Conservation (phyloP, 495 filamentous ascomycete species). For the Podospora bellae-mahoneyi region DNA sequence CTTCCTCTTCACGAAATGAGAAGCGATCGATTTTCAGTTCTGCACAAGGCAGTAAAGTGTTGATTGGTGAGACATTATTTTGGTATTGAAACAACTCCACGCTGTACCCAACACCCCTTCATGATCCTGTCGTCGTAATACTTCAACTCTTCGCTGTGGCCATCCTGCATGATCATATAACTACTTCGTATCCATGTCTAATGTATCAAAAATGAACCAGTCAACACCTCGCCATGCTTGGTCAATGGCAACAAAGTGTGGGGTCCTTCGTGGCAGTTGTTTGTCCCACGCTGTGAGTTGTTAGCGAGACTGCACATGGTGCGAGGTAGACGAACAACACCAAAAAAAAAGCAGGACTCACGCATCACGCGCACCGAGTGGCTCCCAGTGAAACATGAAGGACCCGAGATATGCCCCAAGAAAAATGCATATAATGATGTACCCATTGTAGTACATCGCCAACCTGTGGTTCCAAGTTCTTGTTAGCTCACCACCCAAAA, state of each 20-base stretch:
- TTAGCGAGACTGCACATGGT: not conserved
- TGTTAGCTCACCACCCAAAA: not conserved
- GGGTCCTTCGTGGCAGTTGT: not conserved
- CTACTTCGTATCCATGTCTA: too few relatives aligned
- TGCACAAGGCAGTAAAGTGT: too few relatives aligned
- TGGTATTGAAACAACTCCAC: not conserved
- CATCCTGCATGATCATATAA: too few relatives aligned
- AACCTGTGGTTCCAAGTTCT: slow-evolving; percentile 15
- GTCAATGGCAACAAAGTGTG: not conserved
- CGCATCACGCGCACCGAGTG: not conserved
- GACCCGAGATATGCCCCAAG: slow-evolving; percentile 62
- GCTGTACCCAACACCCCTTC: too few relatives aligned
- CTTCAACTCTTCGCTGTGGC: too few relatives aligned
- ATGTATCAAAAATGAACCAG: not conserved
- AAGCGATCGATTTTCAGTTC: too few relatives aligned
- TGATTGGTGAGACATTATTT: too few relatives aligned
- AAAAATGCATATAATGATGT: slow-evolving; percentile 63
- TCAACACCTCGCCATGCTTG: not conserved
- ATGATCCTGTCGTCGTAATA: too few relatives aligned
- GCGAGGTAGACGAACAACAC: too few relatives aligned
- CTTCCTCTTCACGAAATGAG: too few relatives aligned
- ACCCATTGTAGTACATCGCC: slow-evolving; percentile 66
- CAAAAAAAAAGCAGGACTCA: not conserved
- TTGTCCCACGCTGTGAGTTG: not conserved
- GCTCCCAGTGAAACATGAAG: slow-evolving; percentile 60